Base-by-base conservation (phyloP, 176 grass and related monocot genomes). In the Oryza glumipatula region DNA sequence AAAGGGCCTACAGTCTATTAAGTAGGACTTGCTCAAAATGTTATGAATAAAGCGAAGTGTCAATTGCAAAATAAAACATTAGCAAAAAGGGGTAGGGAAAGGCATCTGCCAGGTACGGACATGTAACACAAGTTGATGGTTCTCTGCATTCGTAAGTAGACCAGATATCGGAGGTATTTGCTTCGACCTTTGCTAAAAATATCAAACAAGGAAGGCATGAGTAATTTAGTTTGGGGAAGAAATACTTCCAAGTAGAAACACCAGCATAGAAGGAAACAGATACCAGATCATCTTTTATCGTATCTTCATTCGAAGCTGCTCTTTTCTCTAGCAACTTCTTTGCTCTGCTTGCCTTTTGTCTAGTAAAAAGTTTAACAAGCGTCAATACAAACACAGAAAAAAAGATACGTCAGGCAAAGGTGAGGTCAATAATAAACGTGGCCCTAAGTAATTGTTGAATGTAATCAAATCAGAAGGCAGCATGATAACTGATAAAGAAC, bases 331-430 rank as follows among this genome's bases (percentile, higher is more conserved):
- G 89, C 51, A 87, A 47, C 83, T 80, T 98, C 85, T 87, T 98
- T 83, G 96, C 96, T 93, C 93, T 93, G 70, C 68, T 84, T 90
- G 96, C 93, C 79, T 94, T 95, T 60, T 65, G 23, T 72, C 94
- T 96, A 7, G 72, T 45, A 24, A 75, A 75, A 56, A 23, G 15
- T 54, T 67, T n/a, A 83, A 80, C 44, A 74, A 9, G 68, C 83
- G 38, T 73, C 67, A 86, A 13, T 10, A 72, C 24, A 28, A 38
- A 47, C 13, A 52, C 48, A 65, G 9, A 74, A 32, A 58, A 58
- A 65, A 19, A 44, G 21, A 71, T 39, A 7, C 6, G 38, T 39
- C 7, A 7, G 44, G 14, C 1, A 2, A 39, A 80, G 0, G 12
- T 51, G 13, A 51, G 14, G 48, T 49, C 70, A 52, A 79, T 26